Evolutionary conservation across 805 yeast species (phyloP), one percentile per base, ranked within the genome.

Genomic region (Zygosaccharomyces bailii): DNA sequence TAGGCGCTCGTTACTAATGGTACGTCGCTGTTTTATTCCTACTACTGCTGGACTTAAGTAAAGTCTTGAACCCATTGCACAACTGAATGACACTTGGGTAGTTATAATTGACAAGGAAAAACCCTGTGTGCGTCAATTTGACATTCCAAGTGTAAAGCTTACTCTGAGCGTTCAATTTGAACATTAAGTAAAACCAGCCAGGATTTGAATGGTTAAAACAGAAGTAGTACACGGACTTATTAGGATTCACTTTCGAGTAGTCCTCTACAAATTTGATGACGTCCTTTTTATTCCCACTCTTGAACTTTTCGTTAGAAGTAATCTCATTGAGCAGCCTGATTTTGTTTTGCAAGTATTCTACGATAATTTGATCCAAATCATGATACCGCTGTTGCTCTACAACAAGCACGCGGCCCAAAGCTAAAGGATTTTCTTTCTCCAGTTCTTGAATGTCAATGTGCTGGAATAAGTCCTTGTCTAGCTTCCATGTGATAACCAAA

Each of bases 401-500:
- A 42, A 72, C 72, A 39, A 83, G 65, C 3, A 69, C 66, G 43
- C 74, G 72, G 39, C 88, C 88, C 33, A 84, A 60, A 0, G 79
- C 74, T 45, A 69, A 70, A 25, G 84, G 88, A 49, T 78, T 79
- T 42, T 77, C 82, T 57, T 80, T 80, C 36, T 75, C 81, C 37
- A 76, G 74, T 66, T 93, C 98, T 50, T 81, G 72, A 36, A 93
- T 85, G 55, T 89, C 93, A 51, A 93, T 71, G 63, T 93, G 98
- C 63, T 93, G 98, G 68, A 84, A 93, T 50, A 91, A 69, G 61
- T 83, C 85, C 60, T 86, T 91, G 48, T 86, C 93, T 36, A 93
- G 90, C 63, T 93, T 93, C 97, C 98, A 93, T 0, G 99, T 91
- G 33, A 91, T 82, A 2, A 96, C 89, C 54, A 93, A 74, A 65